Evolutionary conservation across 169 alveolate species (phyloP).

Genomic region (Ichthyophthirius multifiliis): DNA sequence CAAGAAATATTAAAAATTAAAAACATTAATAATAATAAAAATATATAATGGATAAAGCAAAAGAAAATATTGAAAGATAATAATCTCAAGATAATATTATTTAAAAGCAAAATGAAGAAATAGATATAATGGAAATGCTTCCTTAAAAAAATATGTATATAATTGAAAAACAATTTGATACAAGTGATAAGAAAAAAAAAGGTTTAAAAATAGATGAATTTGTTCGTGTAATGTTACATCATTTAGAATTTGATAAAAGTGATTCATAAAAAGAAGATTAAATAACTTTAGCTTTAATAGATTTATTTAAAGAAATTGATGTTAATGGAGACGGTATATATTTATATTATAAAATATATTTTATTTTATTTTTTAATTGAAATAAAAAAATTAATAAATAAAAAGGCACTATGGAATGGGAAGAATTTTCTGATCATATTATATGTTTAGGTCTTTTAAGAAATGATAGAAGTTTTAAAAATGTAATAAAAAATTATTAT

Average conservation of each 20-base stretch:
- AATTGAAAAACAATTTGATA: slow-evolving; percentile 43
- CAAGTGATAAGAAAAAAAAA: slow-evolving; percentile 40
- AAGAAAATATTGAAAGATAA: too few species aligned
- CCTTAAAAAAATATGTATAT: slow-evolving; percentile 43
- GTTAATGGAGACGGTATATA: slow-evolving; percentile 61
- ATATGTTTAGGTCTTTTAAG: slow-evolving; percentile 75
- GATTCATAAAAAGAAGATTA: slow-evolving; percentile 38
- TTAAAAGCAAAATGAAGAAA: slow-evolving; percentile 20
- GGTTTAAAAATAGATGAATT: slow-evolving; percentile 54
- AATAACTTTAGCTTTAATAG: slow-evolving; percentile 47
- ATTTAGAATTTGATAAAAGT: slow-evolving; percentile 50
- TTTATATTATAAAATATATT: not conserved
- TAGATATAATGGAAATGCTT: slow-evolving; percentile 40
- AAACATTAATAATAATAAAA: too few species aligned
- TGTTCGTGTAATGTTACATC: slow-evolving; percentile 51
- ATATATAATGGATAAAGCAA: too few species aligned
- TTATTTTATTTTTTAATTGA: not conserved
- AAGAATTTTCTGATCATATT: slow-evolving; percentile 76
- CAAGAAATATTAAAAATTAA: too few species aligned
- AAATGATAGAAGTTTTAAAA: slow-evolving; percentile 69
- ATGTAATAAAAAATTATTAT: slow-evolving; percentile 74
- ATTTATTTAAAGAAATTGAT: slow-evolving; percentile 59
- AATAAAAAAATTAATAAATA: slow-evolving; percentile 20
- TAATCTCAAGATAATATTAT: not conserved
- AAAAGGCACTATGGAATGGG: slow-evolving; percentile 74